Conservation (phyloP, 148 eudicot genomes). For the Rhododendron griersonianum region DNA sequence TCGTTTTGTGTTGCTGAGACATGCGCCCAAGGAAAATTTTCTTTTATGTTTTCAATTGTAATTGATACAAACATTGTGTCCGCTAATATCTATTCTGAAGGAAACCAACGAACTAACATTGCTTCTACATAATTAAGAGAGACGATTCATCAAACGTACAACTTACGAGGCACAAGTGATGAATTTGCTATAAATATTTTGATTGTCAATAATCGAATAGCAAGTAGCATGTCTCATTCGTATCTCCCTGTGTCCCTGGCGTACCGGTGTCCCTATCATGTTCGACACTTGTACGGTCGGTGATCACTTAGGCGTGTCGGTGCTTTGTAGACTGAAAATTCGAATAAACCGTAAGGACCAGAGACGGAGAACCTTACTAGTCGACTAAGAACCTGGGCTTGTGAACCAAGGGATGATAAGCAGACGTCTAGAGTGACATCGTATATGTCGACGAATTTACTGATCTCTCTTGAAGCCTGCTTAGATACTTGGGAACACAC, state of each 20-base stretch:
- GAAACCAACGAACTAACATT: too few relatives aligned
- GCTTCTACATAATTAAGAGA: too few relatives aligned
- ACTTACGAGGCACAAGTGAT: too few relatives aligned
- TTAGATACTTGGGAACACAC: constrained; percentile 30
- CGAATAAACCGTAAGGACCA: neutral
- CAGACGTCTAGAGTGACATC: constrained; percentile 77
- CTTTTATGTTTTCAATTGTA: too few relatives aligned
- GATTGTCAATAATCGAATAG: too few relatives aligned
- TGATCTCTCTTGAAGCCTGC: constrained; percentile 33
- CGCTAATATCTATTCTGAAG: too few relatives aligned
- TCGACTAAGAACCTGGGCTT: constrained; percentile 34
- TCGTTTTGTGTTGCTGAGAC: too few relatives aligned
- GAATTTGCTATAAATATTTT: too few relatives aligned
- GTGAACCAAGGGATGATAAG: constrained; percentile 28
- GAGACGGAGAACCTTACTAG: constrained; percentile 24
- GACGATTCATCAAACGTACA: too few relatives aligned
- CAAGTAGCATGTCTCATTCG: too few relatives aligned
- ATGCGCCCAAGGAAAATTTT: too few relatives aligned
- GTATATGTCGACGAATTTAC: constrained; percentile 37
- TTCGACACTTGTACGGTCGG: neutral
- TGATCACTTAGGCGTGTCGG: neutral
- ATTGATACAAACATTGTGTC: too few relatives aligned
- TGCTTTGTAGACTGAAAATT: neutral
- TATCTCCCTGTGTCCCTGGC: neutral
- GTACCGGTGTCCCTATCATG: neutral